These are phyloP conservation scores for Peniophora sp. DNA, from an alignment of 1,284 basidiomycete genomes.

Conservation along the genomic window DNA sequence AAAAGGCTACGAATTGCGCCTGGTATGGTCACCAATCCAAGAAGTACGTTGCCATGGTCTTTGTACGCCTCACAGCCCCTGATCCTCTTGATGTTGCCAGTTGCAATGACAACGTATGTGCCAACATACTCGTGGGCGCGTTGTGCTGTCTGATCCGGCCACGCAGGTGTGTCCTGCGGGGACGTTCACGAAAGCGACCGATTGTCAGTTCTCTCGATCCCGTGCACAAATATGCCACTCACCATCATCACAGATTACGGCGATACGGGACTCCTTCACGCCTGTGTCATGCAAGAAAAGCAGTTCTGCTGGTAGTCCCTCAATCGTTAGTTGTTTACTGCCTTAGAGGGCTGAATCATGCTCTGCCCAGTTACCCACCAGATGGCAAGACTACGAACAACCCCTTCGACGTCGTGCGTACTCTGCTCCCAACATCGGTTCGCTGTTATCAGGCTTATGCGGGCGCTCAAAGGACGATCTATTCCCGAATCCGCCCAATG, in stretches of 20 bases:
- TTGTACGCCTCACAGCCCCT: too few species aligned
- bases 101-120: too few species aligned
- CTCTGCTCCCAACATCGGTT: not conserved
- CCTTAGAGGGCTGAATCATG: too few species aligned
- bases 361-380: not conserved
- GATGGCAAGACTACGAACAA: not conserved
- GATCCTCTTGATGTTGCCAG: too few species aligned
- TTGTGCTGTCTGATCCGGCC: too few species aligned
- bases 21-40: conserved; percentile 1
- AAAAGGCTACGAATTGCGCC: conserved; percentile 1
- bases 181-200: too few species aligned
- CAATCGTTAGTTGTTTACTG: not conserved
- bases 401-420: conserved; percentile 4
- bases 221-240: not conserved
- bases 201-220: not conserved
- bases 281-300: conserved; percentile 6
- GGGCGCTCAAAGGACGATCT: conserved; percentile 7
- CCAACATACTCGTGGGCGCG: too few species aligned
- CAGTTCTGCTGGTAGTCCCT: conserved; percentile 2
- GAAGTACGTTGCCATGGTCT: too few species aligned
- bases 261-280: conserved; percentile 4
- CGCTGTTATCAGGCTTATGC: too few species aligned
- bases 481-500: conserved; percentile 5
- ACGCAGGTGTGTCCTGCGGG: too few species aligned
- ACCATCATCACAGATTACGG: not conserved